These are phyloP conservation scores for Mortierella sp. DNA, from an alignment of 371 early-diverging fungal species.

Conservation along the genomic window DNA sequence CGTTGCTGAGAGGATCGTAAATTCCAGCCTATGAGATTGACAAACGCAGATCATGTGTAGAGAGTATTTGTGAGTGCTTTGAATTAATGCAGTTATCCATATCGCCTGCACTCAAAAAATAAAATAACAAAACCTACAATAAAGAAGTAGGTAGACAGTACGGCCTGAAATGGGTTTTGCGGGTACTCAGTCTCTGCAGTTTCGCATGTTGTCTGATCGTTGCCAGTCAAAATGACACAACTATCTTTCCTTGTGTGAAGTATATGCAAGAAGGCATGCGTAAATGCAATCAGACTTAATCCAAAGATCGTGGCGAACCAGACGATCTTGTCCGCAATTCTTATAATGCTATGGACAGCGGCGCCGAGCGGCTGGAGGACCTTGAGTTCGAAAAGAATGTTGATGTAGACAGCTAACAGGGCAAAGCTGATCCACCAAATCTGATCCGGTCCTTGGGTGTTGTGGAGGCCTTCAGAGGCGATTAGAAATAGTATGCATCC, in stretches of 20 bases:
- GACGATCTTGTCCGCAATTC: slow-evolving; percentile 23
- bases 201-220: no score
- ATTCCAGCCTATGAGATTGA: no score
- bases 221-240: not conserved
- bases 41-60: no score
- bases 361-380: slow-evolving; percentile 37
- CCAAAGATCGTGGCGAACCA: slow-evolving; percentile 43
- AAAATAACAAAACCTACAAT: no score
- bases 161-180: no score
- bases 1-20: no score
- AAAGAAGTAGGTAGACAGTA: no score
- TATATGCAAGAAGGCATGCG: slow-evolving; percentile 23
- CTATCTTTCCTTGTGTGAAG: slow-evolving; percentile 15
- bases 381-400: slow-evolving; percentile 49
- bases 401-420: slow-evolving; percentile 27
- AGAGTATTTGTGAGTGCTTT: no score
- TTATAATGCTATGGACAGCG: slow-evolving; percentile 43
- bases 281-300: slow-evolving; percentile 29
- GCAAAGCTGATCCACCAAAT: slow-evolving; percentile 39
- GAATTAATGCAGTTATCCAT: no score
- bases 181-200: no score
- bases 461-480: not conserved
- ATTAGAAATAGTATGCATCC: slow-evolving; percentile 22
- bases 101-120: no score
- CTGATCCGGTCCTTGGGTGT: slow-evolving; percentile 10